A percentile compares a stretch with the other conserved stretches of the same genome.
Conservation (phyloP, 164 flowering plant genomes). For the Stephania japonica region DNA sequence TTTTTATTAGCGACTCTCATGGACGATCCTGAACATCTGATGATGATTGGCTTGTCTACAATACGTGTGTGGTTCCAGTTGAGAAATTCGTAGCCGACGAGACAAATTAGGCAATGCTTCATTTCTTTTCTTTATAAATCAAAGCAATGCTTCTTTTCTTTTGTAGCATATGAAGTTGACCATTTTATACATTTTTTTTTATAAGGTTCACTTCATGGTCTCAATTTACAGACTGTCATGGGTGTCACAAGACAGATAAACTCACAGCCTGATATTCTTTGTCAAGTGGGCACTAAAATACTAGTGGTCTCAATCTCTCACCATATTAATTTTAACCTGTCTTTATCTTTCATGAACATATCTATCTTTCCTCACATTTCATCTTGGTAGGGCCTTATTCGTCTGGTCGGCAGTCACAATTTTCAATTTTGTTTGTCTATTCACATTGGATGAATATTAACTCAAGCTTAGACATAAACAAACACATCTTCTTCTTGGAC, state of each 20-base stretch:
- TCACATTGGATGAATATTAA: neutral
- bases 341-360: neutral
- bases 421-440: neutral
- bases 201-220: neutral
- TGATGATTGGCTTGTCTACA: no score
- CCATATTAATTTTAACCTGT: neutral
- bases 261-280: conserved; percentile 3
- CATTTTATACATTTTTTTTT: neutral
- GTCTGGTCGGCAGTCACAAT: neutral
- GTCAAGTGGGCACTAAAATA: conserved; percentile 3
- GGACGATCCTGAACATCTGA: no score
- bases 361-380: neutral
- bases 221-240: neutral
- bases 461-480: no score
- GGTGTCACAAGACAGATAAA: conserved; percentile 1
- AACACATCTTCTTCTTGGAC: neutral
- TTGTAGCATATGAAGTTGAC: neutral
- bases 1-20: no score
- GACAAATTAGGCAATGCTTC: neutral
- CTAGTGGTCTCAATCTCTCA: neutral
- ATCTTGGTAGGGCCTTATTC: neutral
- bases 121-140: neutral
- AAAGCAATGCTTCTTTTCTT: neutral
- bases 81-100: neutral
- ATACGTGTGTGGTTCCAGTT: neutral